Evolutionary conservation across 2,329 filamentous ascomycete species (phyloP), one percentile per base, ranked within the genome.

Genomic region (Epichloe hybrida): DNA sequence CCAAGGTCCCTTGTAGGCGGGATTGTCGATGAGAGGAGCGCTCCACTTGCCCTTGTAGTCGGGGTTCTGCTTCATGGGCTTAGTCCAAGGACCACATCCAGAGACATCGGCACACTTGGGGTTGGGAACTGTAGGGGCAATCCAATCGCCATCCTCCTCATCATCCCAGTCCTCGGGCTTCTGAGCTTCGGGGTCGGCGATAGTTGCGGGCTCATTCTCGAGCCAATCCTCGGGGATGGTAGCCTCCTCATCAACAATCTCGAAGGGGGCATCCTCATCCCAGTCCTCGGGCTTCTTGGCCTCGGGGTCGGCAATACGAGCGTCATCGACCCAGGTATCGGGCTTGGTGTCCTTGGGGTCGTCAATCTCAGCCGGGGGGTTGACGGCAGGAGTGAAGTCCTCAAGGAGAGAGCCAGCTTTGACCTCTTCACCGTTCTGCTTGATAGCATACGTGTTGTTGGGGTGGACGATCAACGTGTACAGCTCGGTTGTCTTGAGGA

Each of bases 121-220:
- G 82, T 98, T 97, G 67, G 88, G 80, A 50, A 98, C 81, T 50
- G 83, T 89, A 52, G 91, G 91, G 49, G 90, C 74, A 59, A 95
- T 70, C 89, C 90, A 98, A 76, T 98, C 93, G 69, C 93, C 93
- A 69, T 98, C 93, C 75, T 98, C 93, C 76, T 98, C 93, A 53
- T 98, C 91, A 73, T 96, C 91, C 93, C 93, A 98, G 68, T 97
- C 93, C 73, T 95, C 90, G 56, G 93, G 93, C 84, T 97, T 98
- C 75, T 87, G 77, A 48, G 91, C 89, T 74, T 95, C 89, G 51
- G 93, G 93, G 74, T 98, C 93, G 52, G 90, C 80, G 54, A 97
- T 75, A 58, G 80, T 86, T 56, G 79, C 72, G 57, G 90, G 80
- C 76, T 97, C 93, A 56, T 89, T 75, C 69, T 89, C 91, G 55